Percentiles rank a stretch among this genome's conserved stretches.
phyloP scores from a whole-genome alignment of 2,329 filamentous ascomycete species.

The Penicillium sp. region DNA sequence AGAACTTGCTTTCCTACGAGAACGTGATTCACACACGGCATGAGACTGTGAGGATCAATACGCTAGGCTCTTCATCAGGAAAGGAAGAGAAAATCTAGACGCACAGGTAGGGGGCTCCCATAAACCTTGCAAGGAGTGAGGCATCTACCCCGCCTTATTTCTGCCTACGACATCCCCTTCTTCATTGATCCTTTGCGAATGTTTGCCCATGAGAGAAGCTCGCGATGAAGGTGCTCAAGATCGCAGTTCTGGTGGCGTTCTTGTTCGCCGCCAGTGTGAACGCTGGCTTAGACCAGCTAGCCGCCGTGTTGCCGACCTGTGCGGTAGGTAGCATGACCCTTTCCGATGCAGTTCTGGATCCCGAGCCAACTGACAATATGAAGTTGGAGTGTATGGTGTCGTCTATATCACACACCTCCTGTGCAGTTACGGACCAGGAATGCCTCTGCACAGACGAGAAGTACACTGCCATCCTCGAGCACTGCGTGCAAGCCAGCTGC shows the following conservation, averaged over 20 bases:
- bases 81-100: background rate
- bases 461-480: constrained; percentile 33
- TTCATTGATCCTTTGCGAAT: constrained; percentile 4
- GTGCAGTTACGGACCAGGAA: constrained; percentile 38
- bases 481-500: constrained; percentile 39
- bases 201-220: background rate
- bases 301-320: constrained; percentile 21
- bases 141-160: background rate
- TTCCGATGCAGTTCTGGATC: too few relatives aligned
- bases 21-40: background rate
- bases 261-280: constrained; percentile 10
- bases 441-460: constrained; percentile 44
- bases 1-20: background rate
- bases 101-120: background rate
- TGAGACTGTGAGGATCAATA: background rate
- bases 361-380: background rate
- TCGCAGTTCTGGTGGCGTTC: constrained; percentile 5
- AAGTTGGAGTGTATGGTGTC: constrained; percentile 28
- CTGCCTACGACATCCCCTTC: background rate
- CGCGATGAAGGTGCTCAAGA: constrained; percentile 11
- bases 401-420: constrained; percentile 37
- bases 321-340: constrained; percentile 19
- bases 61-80: background rate
- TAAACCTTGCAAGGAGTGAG: background rate
- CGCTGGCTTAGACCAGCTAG: constrained; percentile 16